Percentiles rank a stretch among this genome's conserved stretches.
Evolutionary conservation across 73 alveolate genomes (phyloP).

Genomic region (Paramecium primaurelia): DNA sequence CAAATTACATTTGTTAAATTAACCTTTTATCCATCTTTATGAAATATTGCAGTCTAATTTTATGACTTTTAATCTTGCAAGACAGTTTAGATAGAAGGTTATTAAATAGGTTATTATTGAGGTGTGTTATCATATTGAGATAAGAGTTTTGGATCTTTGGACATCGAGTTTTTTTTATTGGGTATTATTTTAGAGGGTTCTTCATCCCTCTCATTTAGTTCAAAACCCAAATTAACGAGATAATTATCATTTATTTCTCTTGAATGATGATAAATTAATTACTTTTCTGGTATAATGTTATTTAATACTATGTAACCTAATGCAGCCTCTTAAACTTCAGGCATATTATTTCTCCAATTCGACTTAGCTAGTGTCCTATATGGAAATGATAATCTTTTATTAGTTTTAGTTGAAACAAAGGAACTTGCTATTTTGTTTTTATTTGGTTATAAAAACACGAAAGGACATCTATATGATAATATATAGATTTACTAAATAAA

Average conservation of each 20-base stretch:
- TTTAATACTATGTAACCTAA: slow-evolving; percentile 20
- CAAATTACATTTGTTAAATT: background rate
- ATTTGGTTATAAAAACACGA: slow-evolving; percentile 31
- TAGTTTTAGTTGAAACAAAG: background rate
- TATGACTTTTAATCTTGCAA: background rate
- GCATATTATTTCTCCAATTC: background rate
- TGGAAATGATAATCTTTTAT: background rate
- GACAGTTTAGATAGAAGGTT: slow-evolving; percentile 6
- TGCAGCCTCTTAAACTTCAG: slow-evolving; percentile 18
- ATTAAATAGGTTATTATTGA: background rate
- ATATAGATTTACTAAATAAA: background rate
- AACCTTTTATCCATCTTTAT: background rate
- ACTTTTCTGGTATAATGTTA: background rate
- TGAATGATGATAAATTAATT: background rate
- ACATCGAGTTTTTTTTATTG: background rate
- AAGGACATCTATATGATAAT: background rate
- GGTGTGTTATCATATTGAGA: background rate
- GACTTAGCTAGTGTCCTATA: background rate
- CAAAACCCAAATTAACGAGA: background rate
- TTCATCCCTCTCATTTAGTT: background rate
- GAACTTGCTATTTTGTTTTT: slow-evolving; percentile 17
- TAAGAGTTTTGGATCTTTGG: background rate
- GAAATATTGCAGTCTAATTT: background rate
- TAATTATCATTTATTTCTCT: slow-evolving; percentile 23
- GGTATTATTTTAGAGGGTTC: background rate